Evolutionary conservation across 2,329 filamentous ascomycete species (phyloP).

Genomic region (Lojkania enalia): DNA sequence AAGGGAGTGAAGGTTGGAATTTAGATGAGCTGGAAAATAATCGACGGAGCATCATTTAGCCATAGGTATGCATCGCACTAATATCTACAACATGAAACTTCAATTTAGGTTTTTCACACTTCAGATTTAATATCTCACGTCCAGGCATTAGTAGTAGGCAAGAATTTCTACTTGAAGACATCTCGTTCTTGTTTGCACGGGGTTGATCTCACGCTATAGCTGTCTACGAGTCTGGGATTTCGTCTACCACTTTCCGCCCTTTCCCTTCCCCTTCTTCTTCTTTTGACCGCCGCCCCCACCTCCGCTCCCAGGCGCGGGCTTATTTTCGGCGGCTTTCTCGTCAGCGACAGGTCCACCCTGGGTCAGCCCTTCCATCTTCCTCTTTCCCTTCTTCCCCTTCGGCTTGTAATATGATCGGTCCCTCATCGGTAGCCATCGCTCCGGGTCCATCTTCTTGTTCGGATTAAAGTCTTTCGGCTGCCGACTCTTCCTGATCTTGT

Average conservation of each 20-base stretch:
- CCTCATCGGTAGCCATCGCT: conserved; percentile 88
- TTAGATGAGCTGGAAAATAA: too few species aligned
- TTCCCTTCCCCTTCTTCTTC: conserved; percentile 42
- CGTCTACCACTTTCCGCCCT: conserved; percentile 37
- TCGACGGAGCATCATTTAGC: too few species aligned
- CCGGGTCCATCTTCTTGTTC: conserved; percentile 80
- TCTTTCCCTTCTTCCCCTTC: conserved; percentile 90
- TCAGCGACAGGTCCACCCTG: conserved; percentile 84
- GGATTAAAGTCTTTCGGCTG: conserved; percentile 76
- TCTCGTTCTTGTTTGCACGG: too few species aligned
- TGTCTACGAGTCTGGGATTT: not conserved
- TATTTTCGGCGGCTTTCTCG: conserved; percentile 52
- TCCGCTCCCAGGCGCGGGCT: conserved; percentile 31
- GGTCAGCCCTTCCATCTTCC: conserved; percentile 69
- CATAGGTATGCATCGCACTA: too few species aligned
- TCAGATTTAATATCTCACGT: too few species aligned
- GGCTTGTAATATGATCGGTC: conserved; percentile 88
- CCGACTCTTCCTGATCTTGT: conserved; percentile 61
- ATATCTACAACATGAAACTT: too few species aligned
- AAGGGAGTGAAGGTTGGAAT: conserved; percentile 56
- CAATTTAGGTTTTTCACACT: too few species aligned
- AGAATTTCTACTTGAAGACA: too few species aligned
- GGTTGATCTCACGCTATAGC: too few species aligned
- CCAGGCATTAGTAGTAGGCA: too few species aligned
- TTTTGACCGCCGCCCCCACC: conserved; percentile 38